Base-by-base conservation (phyloP, 768 basidiomycete genomes). In the Rickenella mellea region DNA sequence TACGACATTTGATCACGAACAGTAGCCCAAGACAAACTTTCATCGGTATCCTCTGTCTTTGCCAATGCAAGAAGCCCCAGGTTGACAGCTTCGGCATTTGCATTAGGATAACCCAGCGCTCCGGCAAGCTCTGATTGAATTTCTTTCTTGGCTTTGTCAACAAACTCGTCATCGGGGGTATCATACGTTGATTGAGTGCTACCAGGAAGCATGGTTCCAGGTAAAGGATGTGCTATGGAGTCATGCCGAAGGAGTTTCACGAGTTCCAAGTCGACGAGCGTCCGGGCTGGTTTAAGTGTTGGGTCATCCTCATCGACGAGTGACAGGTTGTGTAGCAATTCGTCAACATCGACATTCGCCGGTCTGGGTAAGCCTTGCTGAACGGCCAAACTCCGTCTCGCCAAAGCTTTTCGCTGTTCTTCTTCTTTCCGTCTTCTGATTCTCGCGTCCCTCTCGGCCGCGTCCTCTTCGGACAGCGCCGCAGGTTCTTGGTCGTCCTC, bases 281-380 rank as follows among this genome's bases (percentile, higher is more conserved):
- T 70, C 47, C 76, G 73, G 1, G 78, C 84, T 6, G 66, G 62
- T 0, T 59, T 57, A 19, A 72, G 55, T 27, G 68, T 67, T 22
- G 55, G 47, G 3, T 57, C 56, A 5, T 53, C 20, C 3, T 64
- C 68, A 10, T 77, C 75, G 14, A 67, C 63, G 12, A 76, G 53
- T 40, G 63, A 65, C 15, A 96, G 68, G 35, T 76, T 69, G 22
- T 71, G 59, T 27, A 94, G 59, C 10, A 96, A 69, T 5, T 57
- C 61, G 14, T 70, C 69, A 4, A 84, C 66, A 51, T 97, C 80
- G 35, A 97, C 79, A 39, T 87, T 82, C 37, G 80, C 74, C 4
- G 92, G 94, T 44, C 94, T 74, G 20, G 96, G 96, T 22, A 98
- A 67, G 29, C 76, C 78, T 9, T 72, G 74, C 60, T 91, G 86